phyloP scores from a whole-genome alignment of 106 monocot species.

The Dioscorea alata region DNA sequence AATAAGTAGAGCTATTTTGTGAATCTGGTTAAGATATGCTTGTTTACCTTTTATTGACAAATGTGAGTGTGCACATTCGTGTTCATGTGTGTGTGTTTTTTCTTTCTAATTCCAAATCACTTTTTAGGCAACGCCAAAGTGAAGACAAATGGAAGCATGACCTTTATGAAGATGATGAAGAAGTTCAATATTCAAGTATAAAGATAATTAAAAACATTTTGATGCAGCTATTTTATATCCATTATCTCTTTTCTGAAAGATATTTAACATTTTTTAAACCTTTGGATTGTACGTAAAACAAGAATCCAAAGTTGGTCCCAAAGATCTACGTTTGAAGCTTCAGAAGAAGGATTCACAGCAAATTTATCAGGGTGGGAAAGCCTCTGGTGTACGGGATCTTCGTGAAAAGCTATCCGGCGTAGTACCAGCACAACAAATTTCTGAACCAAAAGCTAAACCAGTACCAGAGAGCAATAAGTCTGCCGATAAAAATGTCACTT shows the following conservation, averaged over 20 bases:
- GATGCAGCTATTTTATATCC: background rate
- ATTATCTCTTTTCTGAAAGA: constrained; percentile 5
- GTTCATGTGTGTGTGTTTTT: background rate
- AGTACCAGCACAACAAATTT: constrained; percentile 23
- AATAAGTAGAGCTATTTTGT: background rate
- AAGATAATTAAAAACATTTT: background rate
- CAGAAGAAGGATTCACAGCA: constrained; percentile 47
- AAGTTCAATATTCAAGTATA: constrained; percentile 62
- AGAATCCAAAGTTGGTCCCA: constrained; percentile 38
- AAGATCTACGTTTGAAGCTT: constrained; percentile 62
- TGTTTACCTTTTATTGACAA: background rate
- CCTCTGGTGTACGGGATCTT: constrained; percentile 52
- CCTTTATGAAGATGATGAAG: constrained; percentile 49
- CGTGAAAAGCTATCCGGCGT: constrained; percentile 74
- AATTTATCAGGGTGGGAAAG: constrained; percentile 23
- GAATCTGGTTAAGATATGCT: background rate
- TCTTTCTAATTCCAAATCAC: background rate
- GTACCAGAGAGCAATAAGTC: constrained; percentile 10
- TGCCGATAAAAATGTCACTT: constrained; percentile 16
- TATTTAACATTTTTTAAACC: too few relatives aligned
- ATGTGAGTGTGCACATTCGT: background rate
- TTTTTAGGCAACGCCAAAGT: constrained; percentile 54
- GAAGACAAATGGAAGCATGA: constrained; percentile 96
- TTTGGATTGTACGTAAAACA: constrained; percentile 13
- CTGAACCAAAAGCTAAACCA: constrained; percentile 28